Conservation (phyloP, 768 basidiomycete genomes). For the Mycena filopes region DNA sequence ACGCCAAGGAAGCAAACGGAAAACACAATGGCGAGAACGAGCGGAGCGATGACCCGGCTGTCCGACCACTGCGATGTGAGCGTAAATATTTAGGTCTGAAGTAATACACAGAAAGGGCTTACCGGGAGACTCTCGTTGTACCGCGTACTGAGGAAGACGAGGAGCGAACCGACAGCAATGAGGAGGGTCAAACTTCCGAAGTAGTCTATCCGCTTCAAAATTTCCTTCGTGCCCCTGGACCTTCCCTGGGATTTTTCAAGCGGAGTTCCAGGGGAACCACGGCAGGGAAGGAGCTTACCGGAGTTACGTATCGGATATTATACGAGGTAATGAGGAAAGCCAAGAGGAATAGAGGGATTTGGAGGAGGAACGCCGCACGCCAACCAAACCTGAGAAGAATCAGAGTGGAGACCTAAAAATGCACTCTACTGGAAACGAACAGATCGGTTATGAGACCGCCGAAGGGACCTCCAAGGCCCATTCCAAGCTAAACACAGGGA, state of each 20-base stretch:
- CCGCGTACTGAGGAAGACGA: slow-evolving; percentile 75
- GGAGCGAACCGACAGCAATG: slow-evolving; percentile 65
- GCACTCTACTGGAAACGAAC: slow-evolving; percentile 44
- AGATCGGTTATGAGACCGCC: slow-evolving; percentile 78
- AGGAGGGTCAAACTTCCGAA: slow-evolving; percentile 74
- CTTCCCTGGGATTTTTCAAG: slow-evolving; percentile 62
- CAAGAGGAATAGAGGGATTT: slow-evolving; percentile 73
- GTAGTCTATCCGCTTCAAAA: slow-evolving; percentile 83
- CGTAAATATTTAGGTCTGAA: slow-evolving; percentile 10
- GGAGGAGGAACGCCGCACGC: slow-evolving; percentile 84
- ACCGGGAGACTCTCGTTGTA: slow-evolving; percentile 77
- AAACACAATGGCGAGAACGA: slow-evolving; percentile 56
- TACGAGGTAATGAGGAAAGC: slow-evolving; percentile 67
- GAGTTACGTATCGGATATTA: slow-evolving; percentile 74
- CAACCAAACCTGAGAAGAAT: slow-evolving; percentile 70
- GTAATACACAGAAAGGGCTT: slow-evolving; percentile 31
- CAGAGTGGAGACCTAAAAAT: slow-evolving; percentile 8
- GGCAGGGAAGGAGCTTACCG: slow-evolving; percentile 54
- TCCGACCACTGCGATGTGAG: slow-evolving; percentile 63
- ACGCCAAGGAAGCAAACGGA: slow-evolving; percentile 67
- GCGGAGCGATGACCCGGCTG: slow-evolving; percentile 62
- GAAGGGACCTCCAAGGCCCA: slow-evolving; percentile 84
- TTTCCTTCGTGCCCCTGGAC: slow-evolving; percentile 70
- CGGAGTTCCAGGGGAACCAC: slow-evolving; percentile 7
- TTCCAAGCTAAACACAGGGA: slow-evolving; percentile 63